Evolutionary conservation across 495 filamentous ascomycete species (phyloP).

Genomic region (Glonium stellatum): DNA sequence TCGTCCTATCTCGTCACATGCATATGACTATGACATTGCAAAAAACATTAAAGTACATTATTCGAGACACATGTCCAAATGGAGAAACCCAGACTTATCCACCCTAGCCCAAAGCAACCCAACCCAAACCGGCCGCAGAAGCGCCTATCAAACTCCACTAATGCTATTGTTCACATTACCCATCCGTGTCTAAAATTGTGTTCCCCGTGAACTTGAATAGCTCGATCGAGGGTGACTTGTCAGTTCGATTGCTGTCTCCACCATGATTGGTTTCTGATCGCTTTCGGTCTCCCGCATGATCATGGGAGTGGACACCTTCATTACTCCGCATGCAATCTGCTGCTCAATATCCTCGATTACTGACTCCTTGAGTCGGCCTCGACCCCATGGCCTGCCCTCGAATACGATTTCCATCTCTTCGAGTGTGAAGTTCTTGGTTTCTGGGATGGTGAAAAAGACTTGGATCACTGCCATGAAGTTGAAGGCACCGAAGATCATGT

Average conservation of each 20-base stretch:
- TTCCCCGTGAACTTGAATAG: not conserved
- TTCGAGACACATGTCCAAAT: no score
- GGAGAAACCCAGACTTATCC: no score
- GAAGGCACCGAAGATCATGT: slow-evolving; percentile 41
- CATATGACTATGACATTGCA: no score
- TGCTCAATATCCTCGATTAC: slow-evolving; percentile 17
- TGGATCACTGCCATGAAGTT: slow-evolving; percentile 49
- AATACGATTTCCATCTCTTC: slow-evolving; percentile 32
- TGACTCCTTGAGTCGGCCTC: slow-evolving; percentile 8
- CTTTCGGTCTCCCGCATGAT: not conserved
- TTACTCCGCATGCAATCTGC: slow-evolving; percentile 18
- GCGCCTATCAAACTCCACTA: no score
- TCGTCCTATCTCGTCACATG: no score
- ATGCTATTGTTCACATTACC: no score
- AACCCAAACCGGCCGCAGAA: no score
- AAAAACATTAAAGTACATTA: no score
- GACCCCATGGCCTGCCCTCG: slow-evolving; percentile 18
- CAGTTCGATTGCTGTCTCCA: slow-evolving; percentile 5
- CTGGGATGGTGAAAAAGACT: slow-evolving; percentile 49
- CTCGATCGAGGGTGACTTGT: not conserved
- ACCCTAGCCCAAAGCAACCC: no score
- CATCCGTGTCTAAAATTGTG: no score
- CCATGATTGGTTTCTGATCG: slow-evolving; percentile 7
- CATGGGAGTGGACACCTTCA: slow-evolving; percentile 7
- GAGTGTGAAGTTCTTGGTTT: slow-evolving; percentile 41